Evolutionary conservation across 1,284 basidiomycete genomes (phyloP), one percentile per base, ranked within the genome.

Genomic region (Wallemia mellicola): DNA sequence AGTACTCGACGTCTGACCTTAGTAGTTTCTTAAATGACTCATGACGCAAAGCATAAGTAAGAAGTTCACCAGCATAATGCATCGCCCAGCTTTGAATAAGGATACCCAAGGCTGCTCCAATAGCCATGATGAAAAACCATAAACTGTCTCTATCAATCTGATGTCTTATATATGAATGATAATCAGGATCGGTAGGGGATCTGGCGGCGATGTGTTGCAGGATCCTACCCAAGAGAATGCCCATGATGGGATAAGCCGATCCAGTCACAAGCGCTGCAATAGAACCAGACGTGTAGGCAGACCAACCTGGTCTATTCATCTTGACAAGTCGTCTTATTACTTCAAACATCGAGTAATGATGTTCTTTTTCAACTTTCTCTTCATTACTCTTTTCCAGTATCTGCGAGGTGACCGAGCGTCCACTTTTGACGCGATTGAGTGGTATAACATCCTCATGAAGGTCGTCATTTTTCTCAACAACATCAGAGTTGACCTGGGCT

Each of bases 1-100:
- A 91, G 75, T 80, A 91, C 64, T 81, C 80, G 64, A 89, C 81
- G 66, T 91, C 87, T 73, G 89, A 86, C 60, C 83, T 75, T 33
- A 92, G 70, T 59, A 87, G 80, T 2, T 86, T 78, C 58, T 73
- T 75, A 76, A 91, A 88, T 62, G 74, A 76, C 59, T 81, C 67
- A 1, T 74, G 75, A 54, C 87, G 78, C 55, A 91, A 69, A 62
- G 78, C 81, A 27, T 75, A 70, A 1, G 81, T 81, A 61, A 91
- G 69, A 24, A 72, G 71, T 14, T 82, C 78, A 32, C 85, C 84
- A 3, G 82, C 74, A 1, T 74, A 70, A 9, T 77, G 72, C 66
- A 86, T 86, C 57, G 78, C 68, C 66, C 75, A 81, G 66, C 80
- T 82, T 68, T 88, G 83, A 61, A 74, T 61, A 55, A 76, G 76